Evolutionary conservation across 2,329 filamentous ascomycete species (phyloP).

Genomic region (Didymella pomorum): DNA sequence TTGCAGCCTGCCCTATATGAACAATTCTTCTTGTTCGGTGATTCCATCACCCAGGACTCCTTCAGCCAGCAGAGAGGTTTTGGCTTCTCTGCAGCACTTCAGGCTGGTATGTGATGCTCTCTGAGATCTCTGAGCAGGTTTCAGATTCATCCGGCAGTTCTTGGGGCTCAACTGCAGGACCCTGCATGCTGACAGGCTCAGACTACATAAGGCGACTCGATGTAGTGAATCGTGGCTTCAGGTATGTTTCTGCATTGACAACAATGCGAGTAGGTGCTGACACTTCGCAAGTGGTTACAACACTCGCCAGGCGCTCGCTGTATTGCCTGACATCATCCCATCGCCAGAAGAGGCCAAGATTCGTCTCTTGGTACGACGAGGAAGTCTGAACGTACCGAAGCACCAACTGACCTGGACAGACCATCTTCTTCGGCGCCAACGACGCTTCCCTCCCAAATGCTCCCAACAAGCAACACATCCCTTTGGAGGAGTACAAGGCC

Average conservation of each 20-base stretch:
- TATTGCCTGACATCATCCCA: constrained; percentile 75
- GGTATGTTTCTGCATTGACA: constrained; percentile 47
- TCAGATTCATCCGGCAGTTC: background rate
- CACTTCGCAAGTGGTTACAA: constrained; percentile 72
- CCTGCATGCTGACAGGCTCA: constrained; percentile 48
- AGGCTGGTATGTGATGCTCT: constrained; percentile 64
- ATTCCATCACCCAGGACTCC: constrained; percentile 81
- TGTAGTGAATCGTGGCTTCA: constrained; percentile 86
- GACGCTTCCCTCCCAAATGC: constrained; percentile 76
- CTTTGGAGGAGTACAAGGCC: constrained; percentile 75
- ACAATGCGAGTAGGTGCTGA: constrained; percentile 13
- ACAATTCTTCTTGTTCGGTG: constrained; percentile 79
- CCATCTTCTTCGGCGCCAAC: constrained; percentile 88
- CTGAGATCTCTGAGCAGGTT: background rate
- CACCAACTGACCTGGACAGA: constrained; percentile 55
- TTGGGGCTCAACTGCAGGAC: constrained; percentile 10
- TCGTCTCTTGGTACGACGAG: constrained; percentile 66
- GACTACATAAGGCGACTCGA: constrained; percentile 81
- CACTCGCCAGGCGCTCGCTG: constrained; percentile 74
- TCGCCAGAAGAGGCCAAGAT: constrained; percentile 68
- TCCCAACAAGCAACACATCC: constrained; percentile 75
- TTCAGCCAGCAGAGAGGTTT: constrained; percentile 71
- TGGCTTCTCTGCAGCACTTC: constrained; percentile 75
- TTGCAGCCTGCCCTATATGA: constrained; percentile 46
- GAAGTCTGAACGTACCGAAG: background rate